Base-by-base conservation (phyloP, 768 basidiomycete species). In the Naganishia antarctica region DNA sequence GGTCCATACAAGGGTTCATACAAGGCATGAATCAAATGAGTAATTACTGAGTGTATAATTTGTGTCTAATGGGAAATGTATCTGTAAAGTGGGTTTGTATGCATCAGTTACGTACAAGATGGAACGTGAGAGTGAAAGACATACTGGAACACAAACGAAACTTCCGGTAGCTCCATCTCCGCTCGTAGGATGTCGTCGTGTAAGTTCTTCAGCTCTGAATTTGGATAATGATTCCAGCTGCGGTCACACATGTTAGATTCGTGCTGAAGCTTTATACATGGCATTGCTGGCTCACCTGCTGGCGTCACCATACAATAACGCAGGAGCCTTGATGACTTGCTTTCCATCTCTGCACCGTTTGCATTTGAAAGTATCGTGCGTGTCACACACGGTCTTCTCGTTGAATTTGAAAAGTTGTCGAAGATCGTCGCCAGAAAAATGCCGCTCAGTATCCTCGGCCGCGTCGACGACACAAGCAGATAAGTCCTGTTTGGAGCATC, bases 401-500 rank as follows among this genome's bases (percentile, higher is more conserved):
- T 93, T 91, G 80, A 92, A 93, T 37, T 84, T 81, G 82, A 99
- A 99, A 45, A 99, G 81, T 74, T 97, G 88, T 44, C 91, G 83
- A 29, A 99, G 84, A 18, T 88, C 81, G 70, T 97, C 91, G 57
- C 87, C 73, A 3, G 91, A 91, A 80, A 97, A 99, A 78, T 98
- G 94, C 8, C 94, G 86, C 70, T 94, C 93, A 0, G 90, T 84
- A 71, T 94, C 90, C 79, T 94, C 90, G 71, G 91, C 92, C 77
- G 94, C 91, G 71, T 99, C 94, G 21, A 99, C 93, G 2, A 98
- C 92, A n/a, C 91, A 91, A 0, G 92, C 92, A 0, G 96, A 98
- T 12, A 98, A 84, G 1, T 93, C 90, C 76, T 94, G 91, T 77
- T 99, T 99, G 69, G 86, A 88, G 65, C 76, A 76, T 65, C 76